A percentile compares a stretch with the other conserved stretches of the same genome.
Conservation (phyloP, 805 yeast species). For the Candida railenensis region DNA sequence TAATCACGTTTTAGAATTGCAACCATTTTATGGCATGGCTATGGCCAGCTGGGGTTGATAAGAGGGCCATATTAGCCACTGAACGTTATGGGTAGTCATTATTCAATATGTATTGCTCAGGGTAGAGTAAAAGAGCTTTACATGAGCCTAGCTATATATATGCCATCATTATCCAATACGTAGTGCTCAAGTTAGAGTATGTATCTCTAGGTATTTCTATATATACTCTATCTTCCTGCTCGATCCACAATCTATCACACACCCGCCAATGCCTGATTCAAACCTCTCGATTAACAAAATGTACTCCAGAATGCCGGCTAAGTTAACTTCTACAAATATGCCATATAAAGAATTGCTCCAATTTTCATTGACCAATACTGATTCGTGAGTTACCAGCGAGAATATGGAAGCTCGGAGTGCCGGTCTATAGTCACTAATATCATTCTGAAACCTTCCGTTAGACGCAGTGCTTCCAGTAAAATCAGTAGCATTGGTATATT, state of each 20-base stretch:
- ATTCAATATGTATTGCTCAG: no score
- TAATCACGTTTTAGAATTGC: no score
- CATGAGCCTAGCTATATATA: no score
- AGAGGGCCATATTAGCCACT: no score
- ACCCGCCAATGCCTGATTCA: constrained; percentile 43
- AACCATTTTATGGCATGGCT: no score
- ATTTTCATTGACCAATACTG: constrained; percentile 31
- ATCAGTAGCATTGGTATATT: constrained; percentile 15
- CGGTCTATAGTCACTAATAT: constrained; percentile 40
- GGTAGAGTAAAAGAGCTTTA: no score
- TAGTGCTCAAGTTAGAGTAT: no score
- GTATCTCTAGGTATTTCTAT: constrained; percentile 4
- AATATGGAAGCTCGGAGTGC: constrained; percentile 46
- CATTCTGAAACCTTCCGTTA: constrained; percentile 9
- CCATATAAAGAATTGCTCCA: constrained; percentile 48
- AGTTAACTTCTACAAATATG: constrained; percentile 31
- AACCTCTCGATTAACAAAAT: constrained; percentile 48
- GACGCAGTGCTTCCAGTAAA: constrained; percentile 1
- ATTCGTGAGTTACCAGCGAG: constrained; percentile 20
- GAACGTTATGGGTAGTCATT: no score
- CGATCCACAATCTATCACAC: constrained; percentile 38
- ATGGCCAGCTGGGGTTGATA: no score
- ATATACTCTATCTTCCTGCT: constrained; percentile 8
- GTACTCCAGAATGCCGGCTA: constrained; percentile 27
- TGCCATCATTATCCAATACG: no score